Conservation (phyloP, 2,329 filamentous ascomycete species). For the Endothia cerciana region DNA sequence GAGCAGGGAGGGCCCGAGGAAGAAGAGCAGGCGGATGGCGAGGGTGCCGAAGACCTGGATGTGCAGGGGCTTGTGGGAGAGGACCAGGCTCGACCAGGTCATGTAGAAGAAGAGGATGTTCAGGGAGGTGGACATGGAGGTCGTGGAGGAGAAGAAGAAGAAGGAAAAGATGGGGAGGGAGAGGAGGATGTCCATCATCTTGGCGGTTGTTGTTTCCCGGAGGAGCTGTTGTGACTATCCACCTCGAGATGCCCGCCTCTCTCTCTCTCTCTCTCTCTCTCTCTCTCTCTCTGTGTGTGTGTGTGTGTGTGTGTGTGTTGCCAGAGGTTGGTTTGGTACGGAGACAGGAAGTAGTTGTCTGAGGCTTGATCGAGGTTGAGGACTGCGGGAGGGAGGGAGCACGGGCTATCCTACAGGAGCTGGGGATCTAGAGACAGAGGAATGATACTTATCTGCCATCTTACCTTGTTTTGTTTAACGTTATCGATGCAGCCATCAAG, state of each 20-base stretch:
- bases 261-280: no score
- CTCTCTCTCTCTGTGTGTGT: no score
- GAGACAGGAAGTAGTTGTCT: not conserved
- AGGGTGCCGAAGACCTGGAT: slow-evolving; percentile 76
- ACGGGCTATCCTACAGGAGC: no score
- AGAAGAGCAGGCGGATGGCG: slow-evolving; percentile 70
- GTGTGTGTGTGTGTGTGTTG: no score
- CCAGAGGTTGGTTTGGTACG: no score
- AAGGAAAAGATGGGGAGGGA: slow-evolving; percentile 75
- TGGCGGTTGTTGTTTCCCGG: slow-evolving; percentile 19
- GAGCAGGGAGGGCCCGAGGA: slow-evolving; percentile 70
- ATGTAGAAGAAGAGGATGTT: slow-evolving; percentile 90
- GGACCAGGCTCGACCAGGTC: slow-evolving; percentile 83
- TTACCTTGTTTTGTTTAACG: no score
- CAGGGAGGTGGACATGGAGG: slow-evolving; percentile 76
- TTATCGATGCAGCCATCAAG: no score
- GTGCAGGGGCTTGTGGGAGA: slow-evolving; percentile 74
- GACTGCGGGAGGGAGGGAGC: not conserved
- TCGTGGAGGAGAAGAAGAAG: slow-evolving; percentile 62
- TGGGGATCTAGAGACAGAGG: not conserved
- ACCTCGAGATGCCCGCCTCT: not conserved
- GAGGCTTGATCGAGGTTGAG: not conserved
- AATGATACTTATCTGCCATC: no score
- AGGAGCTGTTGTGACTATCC: no score
- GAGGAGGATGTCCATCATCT: slow-evolving; percentile 66